A percentile compares a stretch with the other conserved stretches of the same genome.
Conservation (phyloP, 352 stramenopile species). For the Phytophthora crassamura region DNA sequence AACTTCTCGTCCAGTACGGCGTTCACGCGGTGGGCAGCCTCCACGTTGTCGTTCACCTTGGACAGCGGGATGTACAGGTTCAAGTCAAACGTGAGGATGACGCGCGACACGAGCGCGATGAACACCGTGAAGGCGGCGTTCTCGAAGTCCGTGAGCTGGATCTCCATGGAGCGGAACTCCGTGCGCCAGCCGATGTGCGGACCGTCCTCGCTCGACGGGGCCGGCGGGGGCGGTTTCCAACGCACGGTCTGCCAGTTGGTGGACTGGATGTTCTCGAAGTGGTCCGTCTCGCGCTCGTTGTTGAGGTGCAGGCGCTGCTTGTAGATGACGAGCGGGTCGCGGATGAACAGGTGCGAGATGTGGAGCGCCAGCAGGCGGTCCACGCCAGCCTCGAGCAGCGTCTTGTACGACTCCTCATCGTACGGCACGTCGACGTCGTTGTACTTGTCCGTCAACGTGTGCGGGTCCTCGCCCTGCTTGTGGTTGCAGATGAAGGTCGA, state of each 20-base stretch:
- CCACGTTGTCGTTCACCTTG: constrained; percentile 99
- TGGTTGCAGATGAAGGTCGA: constrained; percentile 92
- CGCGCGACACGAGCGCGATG: constrained; percentile 96
- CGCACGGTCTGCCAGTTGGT: constrained; percentile 99
- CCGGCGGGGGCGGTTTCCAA: constrained; percentile 98
- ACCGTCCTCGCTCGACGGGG: constrained; percentile 32
- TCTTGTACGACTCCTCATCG: constrained; percentile 94
- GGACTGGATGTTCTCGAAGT: constrained; percentile 99
- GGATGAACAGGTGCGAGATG: constrained; percentile 99
- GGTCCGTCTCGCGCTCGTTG: constrained; percentile 89
- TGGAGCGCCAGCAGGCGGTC: constrained; percentile 97
- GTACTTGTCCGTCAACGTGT: constrained; percentile 85
- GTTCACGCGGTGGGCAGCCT: constrained; percentile 96
- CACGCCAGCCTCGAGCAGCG: constrained; percentile 91
- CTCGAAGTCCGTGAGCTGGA: constrained; percentile 99
- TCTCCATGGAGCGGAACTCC: constrained; percentile 99
- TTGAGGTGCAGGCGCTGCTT: constrained; percentile 88
- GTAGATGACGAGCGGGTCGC: constrained; percentile 98
- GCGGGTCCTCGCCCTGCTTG: constrained; percentile 82
- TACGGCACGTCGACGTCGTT: constrained; percentile 97
- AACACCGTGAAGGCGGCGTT: constrained; percentile 99
- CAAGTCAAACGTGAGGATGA: constrained; percentile 99
- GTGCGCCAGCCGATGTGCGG: constrained; percentile 87
- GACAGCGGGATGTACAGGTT: constrained; percentile 99
- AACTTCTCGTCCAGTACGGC: constrained; percentile 96